Evolutionary conservation across 2,329 filamentous ascomycete species (phyloP), one percentile per base, ranked within the genome.

Genomic region (Colletotrichum lentis): DNA sequence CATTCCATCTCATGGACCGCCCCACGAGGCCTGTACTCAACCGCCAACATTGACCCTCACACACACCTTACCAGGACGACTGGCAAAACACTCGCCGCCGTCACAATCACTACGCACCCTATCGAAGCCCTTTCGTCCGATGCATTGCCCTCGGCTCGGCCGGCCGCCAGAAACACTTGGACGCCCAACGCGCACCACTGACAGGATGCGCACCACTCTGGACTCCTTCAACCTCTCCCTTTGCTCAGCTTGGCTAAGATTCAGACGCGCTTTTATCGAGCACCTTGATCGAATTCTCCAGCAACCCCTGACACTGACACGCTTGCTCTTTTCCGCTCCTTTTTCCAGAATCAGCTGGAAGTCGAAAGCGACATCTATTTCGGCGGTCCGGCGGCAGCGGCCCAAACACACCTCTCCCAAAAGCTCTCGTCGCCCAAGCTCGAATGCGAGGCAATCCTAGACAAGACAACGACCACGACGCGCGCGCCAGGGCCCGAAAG

Each of bases 281-380:
- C 61, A 55, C 55, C 49, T 65, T 55, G 49, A 20, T 50, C 49
- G 12, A 37, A 27, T n/a, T 54, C 24, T 16, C 22, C 18, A 37
- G 55, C 62, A 31, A 8, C 27, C 27, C 27, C 27, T n/a, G 7
- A 31, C 27, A 66, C 66, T 52, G 50, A 52, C 54, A 18, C 14
- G n/a, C 37, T 39, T 52, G 49, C 52, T 44, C 37, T 47, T 56
- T 55, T 44, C 27, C 27, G 7, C 27, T n/a, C 53, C 5, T 37
- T 63, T 46, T 69, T 69, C 66, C 62, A 69, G 66, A 69, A 69
- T 39, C 24, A 46, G 43, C 49, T 66, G 55, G 55, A 65, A 68
- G 41, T 44, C 35, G 31, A 35, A 64, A 27, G 61, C 47, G 55
- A 43, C 44, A 52, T 64, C 55, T 49, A 27, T 56, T 5, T 56